Conservation (phyloP, 164 flowering plant genomes). For the Tetrastigma voinierianum region DNA sequence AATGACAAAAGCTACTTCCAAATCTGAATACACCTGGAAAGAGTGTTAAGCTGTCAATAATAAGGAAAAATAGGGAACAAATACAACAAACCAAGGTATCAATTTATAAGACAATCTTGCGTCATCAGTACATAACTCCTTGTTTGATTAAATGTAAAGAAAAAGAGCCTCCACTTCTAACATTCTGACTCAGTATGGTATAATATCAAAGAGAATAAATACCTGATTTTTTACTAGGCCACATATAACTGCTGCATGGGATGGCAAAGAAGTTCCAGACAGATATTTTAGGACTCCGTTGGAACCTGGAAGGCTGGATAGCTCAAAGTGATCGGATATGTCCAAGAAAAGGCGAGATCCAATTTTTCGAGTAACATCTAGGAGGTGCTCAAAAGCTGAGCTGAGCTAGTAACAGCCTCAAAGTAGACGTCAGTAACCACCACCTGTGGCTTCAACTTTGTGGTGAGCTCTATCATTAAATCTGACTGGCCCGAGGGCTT, state of each 20-base stretch:
- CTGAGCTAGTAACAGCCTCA: conserved; percentile 91
- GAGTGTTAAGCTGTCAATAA: background rate
- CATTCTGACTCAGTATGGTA: no score
- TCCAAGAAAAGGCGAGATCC: conserved; percentile 87
- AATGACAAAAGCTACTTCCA: conserved; percentile 96
- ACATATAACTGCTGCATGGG: conserved; percentile 90
- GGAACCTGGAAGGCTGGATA: conserved; percentile 88
- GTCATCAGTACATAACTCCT: no score
- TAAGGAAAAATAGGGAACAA: no score
- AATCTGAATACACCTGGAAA: conserved; percentile 86
- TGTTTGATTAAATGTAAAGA: no score
- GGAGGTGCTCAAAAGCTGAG: conserved; percentile 86
- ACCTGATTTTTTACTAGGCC: conserved; percentile 94
- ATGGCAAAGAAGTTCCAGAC: conserved; percentile 65
- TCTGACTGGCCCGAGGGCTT: conserved; percentile 97
- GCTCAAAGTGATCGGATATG: conserved; percentile 93
- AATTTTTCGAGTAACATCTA: conserved; percentile 68
- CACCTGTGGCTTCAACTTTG: conserved; percentile 86
- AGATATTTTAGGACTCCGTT: conserved; percentile 93
- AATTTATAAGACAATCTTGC: no score
- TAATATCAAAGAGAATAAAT: background rate
- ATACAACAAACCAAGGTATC: no score
- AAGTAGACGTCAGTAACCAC: conserved; percentile 93
- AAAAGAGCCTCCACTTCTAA: no score
- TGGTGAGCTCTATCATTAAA: conserved; percentile 86